Percentiles rank a stretch among this genome's conserved stretches.
These are phyloP conservation scores for Dactylellina leptospora DNA, from an alignment of 2,329 filamentous ascomycete species.

Conservation along the genomic window DNA sequence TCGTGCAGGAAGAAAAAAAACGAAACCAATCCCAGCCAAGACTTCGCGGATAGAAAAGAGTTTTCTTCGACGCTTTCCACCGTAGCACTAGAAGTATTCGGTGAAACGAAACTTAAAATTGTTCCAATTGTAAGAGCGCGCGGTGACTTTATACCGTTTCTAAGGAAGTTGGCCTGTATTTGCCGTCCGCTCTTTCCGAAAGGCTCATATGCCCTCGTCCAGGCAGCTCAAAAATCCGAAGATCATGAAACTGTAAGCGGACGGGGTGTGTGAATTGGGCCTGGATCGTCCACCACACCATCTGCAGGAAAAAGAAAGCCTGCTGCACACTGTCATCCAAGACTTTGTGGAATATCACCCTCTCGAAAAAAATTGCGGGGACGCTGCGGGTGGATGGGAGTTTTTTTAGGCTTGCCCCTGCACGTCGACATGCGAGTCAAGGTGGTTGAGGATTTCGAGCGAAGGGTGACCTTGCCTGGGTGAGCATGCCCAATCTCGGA, in stretches of 20 bases:
- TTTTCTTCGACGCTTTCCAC: slow-evolving; percentile 1
- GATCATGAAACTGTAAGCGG: slow-evolving; percentile 52
- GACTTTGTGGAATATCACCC: background rate
- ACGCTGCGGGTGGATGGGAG: slow-evolving; percentile 50
- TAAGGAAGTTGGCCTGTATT: slow-evolving; percentile 43
- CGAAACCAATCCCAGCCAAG: slow-evolving; percentile 1
- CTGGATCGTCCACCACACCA: slow-evolving; percentile 39
- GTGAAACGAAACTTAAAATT: slow-evolving; percentile 31
- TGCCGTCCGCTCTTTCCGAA: slow-evolving; percentile 50
- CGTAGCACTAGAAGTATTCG: slow-evolving; percentile 12
- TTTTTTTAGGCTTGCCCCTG: slow-evolving; percentile 32
- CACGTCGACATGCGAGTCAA: slow-evolving; percentile 31
- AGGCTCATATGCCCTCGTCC: slow-evolving; percentile 39
- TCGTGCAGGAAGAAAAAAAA: slow-evolving; percentile 1
- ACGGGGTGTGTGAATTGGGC: slow-evolving; percentile 35
- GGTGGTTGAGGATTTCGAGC: slow-evolving; percentile 29
- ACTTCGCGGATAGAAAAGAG: slow-evolving; percentile 23
- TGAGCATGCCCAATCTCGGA: slow-evolving; percentile 38
- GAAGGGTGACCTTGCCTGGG: slow-evolving; percentile 40
- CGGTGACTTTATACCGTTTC: slow-evolving; percentile 52
- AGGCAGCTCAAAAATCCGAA: slow-evolving; percentile 51
- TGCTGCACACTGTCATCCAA: slow-evolving; percentile 23
- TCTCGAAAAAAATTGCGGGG: slow-evolving; percentile 46
- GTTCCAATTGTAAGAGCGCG: slow-evolving; percentile 22
- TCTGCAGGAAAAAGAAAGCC: slow-evolving; percentile 7